Percentiles rank a stretch among this genome's conserved stretches.
These are phyloP conservation scores for Gossypium schwendimanii DNA, from an alignment of 441 rosid species.

Conservation along the genomic window DNA sequence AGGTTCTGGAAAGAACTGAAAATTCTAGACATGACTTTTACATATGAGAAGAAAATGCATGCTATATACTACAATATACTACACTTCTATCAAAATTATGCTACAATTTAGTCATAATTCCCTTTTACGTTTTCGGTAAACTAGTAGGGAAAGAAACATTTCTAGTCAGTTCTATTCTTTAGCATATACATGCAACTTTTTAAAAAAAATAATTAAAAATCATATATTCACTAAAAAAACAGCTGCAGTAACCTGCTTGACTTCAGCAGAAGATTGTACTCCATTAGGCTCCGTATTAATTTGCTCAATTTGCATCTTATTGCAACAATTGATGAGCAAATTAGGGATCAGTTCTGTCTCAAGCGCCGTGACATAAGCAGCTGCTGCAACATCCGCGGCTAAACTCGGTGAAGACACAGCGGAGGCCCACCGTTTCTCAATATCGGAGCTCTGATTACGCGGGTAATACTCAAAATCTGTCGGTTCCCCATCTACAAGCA, in stretches of 20 bases:
- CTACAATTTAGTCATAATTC: not conserved
- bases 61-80: not conserved
- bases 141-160: not conserved
- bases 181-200: not conserved
- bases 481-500: slow-evolving; percentile 81
- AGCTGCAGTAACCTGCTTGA: slow-evolving; percentile 55
- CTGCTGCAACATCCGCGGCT: slow-evolving; percentile 77
- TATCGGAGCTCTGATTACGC: slow-evolving; percentile 41
- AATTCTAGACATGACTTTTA: not conserved
- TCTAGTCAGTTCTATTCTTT: not conserved
- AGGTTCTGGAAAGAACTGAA: not conserved
- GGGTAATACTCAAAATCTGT: slow-evolving; percentile 92
- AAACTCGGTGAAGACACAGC: slow-evolving; percentile 45
- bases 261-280: slow-evolving; percentile 44
- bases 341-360: slow-evolving; percentile 65
- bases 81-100: not conserved
- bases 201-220: not conserved
- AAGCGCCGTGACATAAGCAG: slow-evolving; percentile 61
- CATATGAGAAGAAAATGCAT: not conserved
- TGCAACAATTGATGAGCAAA: slow-evolving; percentile 86
- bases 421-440: slow-evolving; percentile 46
- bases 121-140: not conserved
- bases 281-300: slow-evolving; percentile 41
- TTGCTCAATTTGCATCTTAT: slow-evolving; percentile 57
- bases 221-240: not conserved